Base-by-base conservation (phyloP, 2,329 filamentous ascomycete species). In the Penicillium thymicola region DNA sequence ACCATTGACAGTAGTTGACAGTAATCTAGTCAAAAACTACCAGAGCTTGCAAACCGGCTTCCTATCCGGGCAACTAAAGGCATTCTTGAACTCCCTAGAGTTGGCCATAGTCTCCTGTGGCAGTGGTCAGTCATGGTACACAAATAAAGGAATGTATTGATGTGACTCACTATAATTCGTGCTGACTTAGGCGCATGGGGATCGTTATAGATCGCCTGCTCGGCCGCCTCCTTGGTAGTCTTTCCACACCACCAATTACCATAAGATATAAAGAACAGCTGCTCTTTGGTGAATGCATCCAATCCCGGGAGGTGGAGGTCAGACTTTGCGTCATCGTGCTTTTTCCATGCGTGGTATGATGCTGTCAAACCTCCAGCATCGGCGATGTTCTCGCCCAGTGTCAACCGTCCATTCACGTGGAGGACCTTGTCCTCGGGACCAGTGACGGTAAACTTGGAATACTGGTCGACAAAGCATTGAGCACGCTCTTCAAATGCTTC, bases 41-140 rank as follows among this genome's bases (percentile, higher is more conserved):
- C 87, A 90, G 55, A 90, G 73, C 72, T 89, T 83, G 70, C 87
- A 90, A 32, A 80, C 82, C 0, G 87, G 87, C 68, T 89, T 80
- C 75, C 85, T 87, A 3, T 75, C 76, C 16, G 82, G 79, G 67
- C 88, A 91, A 45, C 82, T 76, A 70, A 90, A 90, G 10, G 83
- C 84, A 69, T 89, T 82, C 56, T 79, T 81, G 67, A 90, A 91
- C 18, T 84, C 85, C 28, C 80, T 78, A 30, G 85, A 88, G 65
- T 90, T 90, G 0, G 82, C 80, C 75, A 87, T 83, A 0, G 86
- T 86, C 4, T 86, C 85, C 47, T 60, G 10, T 28, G 13, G 14
- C 13, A 25, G 30, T 6, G n/a, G 48, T 56, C 10, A 38, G 27
- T 41, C 5, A 43, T 54, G 42, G 6, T 16, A 47, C n/a, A 32